These are phyloP conservation scores for Fusarium setosum DNA, from an alignment of 2,329 filamentous ascomycete species.

Conservation along the genomic window DNA sequence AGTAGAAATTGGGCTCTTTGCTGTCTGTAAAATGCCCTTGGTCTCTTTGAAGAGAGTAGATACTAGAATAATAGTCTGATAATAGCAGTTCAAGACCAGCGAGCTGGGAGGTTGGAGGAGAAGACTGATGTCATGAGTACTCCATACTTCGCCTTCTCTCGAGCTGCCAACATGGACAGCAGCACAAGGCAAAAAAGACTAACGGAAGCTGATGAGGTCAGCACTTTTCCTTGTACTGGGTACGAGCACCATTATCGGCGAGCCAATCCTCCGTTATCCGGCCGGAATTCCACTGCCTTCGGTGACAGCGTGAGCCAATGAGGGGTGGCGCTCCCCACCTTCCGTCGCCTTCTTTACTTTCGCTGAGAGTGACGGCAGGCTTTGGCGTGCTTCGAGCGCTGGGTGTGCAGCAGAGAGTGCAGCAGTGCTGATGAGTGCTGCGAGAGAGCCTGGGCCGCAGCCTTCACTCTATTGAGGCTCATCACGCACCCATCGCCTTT, in stretches of 20 bases:
- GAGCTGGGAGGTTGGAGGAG: background rate
- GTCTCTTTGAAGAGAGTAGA: background rate
- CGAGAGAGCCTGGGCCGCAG: slow-evolving; percentile 11
- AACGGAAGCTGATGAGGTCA: slow-evolving; percentile 8
- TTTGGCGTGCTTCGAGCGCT: background rate
- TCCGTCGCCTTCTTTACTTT: slow-evolving; percentile 17
- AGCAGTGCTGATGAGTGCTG: too few relatives aligned
- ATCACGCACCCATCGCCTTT: slow-evolving; percentile 31
- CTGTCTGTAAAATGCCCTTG: background rate
- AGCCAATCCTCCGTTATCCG: slow-evolving; percentile 4
- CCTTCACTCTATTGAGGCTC: slow-evolving; percentile 31
- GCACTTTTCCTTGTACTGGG: background rate
- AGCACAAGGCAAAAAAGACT: background rate
- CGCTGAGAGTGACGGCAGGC: background rate
- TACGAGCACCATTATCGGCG: background rate
- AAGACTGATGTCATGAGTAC: slow-evolving; percentile 29
- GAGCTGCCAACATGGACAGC: background rate
- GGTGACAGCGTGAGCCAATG: slow-evolving; percentile 36
- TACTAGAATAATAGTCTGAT: background rate
- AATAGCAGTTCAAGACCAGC: background rate
- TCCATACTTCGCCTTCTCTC: background rate
- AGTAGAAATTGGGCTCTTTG: background rate
- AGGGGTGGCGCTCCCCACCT: slow-evolving; percentile 38
- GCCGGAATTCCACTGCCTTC: slow-evolving; percentile 13
- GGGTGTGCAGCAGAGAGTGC: background rate